These are phyloP conservation scores for Linum trigynum DNA, from an alignment of 345 rosid genomes.

Conservation along the genomic window DNA sequence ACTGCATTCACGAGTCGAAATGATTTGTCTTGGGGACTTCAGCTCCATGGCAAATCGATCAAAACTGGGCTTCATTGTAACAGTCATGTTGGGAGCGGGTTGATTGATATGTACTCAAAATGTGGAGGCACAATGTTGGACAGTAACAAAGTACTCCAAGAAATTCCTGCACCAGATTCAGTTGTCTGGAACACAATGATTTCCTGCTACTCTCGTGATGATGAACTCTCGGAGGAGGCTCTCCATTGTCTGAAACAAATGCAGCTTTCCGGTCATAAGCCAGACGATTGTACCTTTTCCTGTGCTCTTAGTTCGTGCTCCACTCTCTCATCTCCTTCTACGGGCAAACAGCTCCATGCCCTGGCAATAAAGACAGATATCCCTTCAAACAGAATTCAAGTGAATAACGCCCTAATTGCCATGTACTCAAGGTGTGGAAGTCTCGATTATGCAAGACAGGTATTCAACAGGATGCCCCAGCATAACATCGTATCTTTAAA, in stretches of 20 bases:
- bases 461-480: constrained; percentile 65
- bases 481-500: constrained; percentile 58
- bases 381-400: constrained; percentile 53
- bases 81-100: constrained; percentile 77
- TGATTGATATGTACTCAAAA: constrained; percentile 81
- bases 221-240: constrained; percentile 61
- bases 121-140: constrained; percentile 52
- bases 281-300: constrained; percentile 85
- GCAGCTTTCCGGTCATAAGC: constrained; percentile 51
- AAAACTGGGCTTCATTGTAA: constrained; percentile 63
- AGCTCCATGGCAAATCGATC: constrained; percentile 60
- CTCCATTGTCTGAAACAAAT: constrained; percentile 48
- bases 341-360: constrained; percentile 75
- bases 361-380: constrained; percentile 58
- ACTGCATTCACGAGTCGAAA: constrained; percentile 54
- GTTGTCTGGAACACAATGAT: constrained; percentile 93
- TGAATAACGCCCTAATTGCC: constrained; percentile 59
- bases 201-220: constrained; percentile 63
- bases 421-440: constrained; percentile 75
- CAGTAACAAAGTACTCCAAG: constrained; percentile 56
- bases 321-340: constrained; percentile 62
- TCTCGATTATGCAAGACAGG: constrained; percentile 47
- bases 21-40: constrained; percentile 58
- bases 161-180: constrained; percentile 50
- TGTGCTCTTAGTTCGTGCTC: constrained; percentile 72